Evolutionary conservation across 2,329 filamentous ascomycete species (phyloP).

Genomic region (Malbranchea zuffiana): DNA sequence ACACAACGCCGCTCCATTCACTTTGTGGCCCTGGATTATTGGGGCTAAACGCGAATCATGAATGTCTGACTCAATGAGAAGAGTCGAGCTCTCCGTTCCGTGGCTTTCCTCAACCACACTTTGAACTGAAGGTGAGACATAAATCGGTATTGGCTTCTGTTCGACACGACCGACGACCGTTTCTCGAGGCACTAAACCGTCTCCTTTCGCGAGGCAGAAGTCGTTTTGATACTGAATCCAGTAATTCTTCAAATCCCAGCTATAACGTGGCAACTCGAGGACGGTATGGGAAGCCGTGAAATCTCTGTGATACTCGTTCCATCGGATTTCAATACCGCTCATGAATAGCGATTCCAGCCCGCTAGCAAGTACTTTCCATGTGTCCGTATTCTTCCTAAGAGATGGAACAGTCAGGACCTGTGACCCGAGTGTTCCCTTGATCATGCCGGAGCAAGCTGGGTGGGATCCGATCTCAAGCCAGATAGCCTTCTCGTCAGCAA

Average conservation of each 20-base stretch:
- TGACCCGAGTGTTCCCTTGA: slow-evolving; percentile 52
- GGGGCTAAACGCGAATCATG: slow-evolving; percentile 5
- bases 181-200: neutral
- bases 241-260: slow-evolving; percentile 61
- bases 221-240: slow-evolving; percentile 36
- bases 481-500: slow-evolving; percentile 54
- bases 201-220: slow-evolving; percentile 7
- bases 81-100: slow-evolving; percentile 4
- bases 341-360: slow-evolving; percentile 51
- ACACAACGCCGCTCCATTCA: slow-evolving; percentile 11
- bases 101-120: slow-evolving; percentile 5
- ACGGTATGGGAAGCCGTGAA: slow-evolving; percentile 50
- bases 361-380: slow-evolving; percentile 52
- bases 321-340: slow-evolving; percentile 54
- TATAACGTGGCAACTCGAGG: slow-evolving; percentile 56
- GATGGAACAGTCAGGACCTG: slow-evolving; percentile 48
- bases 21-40: slow-evolving; percentile 9
- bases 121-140: slow-evolving; percentile 7
- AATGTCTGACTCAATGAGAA: slow-evolving; percentile 11
- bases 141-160: neutral
- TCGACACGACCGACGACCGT: too few species aligned
- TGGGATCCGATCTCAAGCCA: slow-evolving; percentile 69
- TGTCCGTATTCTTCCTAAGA: slow-evolving; percentile 50
- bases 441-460: slow-evolving; percentile 57
- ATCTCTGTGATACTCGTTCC: slow-evolving; percentile 57